A percentile compares a stretch with the other conserved stretches of the same genome.
These are phyloP conservation scores for Fraxinus ornus DNA, from an alignment of 305 asterid genomes.

Conservation along the genomic window DNA sequence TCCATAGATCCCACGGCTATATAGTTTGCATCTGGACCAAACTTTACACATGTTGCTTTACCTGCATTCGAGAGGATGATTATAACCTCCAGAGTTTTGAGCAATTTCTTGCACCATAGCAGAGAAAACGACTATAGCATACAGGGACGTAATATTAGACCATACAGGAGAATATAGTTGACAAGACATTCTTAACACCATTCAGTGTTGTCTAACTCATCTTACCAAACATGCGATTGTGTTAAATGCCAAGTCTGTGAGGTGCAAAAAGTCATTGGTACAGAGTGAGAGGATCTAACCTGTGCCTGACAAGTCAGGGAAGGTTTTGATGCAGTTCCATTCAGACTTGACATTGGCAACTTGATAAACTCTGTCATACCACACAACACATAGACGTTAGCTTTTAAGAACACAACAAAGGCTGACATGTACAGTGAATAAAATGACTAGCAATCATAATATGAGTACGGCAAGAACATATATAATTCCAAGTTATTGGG, in stretches of 20 bases:
- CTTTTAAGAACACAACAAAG: not conserved
- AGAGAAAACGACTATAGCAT: not conserved
- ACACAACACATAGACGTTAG: not conserved
- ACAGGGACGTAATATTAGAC: not conserved
- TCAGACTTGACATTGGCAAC: constrained; percentile 85
- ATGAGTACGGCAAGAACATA: not conserved
- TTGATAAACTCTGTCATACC: constrained; percentile 69
- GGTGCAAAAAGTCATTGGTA: not conserved
- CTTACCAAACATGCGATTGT: not conserved
- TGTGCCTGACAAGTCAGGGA: constrained; percentile 97
- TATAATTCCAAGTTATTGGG: not conserved
- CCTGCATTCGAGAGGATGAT: constrained; percentile 43
- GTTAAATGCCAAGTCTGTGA: not conserved
- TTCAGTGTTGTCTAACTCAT: not conserved
- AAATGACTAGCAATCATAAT: not conserved
- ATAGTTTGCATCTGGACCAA: constrained; percentile 86
- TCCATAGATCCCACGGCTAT: constrained; percentile 96
- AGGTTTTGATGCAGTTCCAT: constrained; percentile 84
- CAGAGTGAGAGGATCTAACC: constrained; percentile 41
- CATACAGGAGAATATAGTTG: not conserved
- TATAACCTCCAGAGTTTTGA: not conserved
- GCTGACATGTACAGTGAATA: not conserved
- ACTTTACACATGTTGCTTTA: constrained; percentile 68
- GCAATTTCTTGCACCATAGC: not conserved
- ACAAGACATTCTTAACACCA: not conserved